Percentiles rank a stretch among this genome's conserved stretches.
Evolutionary conservation across 169 alveolate genomes (phyloP).

Genomic region (Plasmodium fragile): DNA sequence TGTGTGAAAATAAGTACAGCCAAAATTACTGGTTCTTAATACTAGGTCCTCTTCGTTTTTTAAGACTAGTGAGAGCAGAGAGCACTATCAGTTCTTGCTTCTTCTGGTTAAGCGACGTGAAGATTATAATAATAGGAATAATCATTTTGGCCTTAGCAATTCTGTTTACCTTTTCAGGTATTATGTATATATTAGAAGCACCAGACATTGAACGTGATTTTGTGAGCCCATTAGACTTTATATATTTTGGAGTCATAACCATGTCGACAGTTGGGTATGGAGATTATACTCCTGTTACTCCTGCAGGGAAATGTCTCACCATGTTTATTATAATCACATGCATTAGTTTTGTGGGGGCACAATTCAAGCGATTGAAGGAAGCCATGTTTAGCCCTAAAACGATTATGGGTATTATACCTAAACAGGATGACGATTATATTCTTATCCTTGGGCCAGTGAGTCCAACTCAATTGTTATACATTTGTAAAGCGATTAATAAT

Average conservation of each 20-base stretch:
- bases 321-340: constrained; percentile 81
- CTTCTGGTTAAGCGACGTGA: constrained; percentile 82
- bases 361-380: constrained; percentile 83
- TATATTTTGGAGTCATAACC: constrained; percentile 85
- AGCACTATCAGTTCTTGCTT: constrained; percentile 81
- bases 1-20: constrained; percentile 57
- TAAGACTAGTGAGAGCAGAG: constrained; percentile 84
- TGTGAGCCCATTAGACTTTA: constrained; percentile 82
- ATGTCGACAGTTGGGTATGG: constrained; percentile 89
- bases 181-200: constrained; percentile 85
- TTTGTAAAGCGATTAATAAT: constrained; percentile 79
- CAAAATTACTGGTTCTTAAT: constrained; percentile 76
- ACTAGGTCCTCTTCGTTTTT: constrained; percentile 83
- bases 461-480: constrained; percentile 80
- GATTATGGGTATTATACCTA: constrained; percentile 78
- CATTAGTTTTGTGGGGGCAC: constrained; percentile 84
- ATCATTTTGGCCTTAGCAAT: constrained; percentile 82
- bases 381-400: constrained; percentile 77
- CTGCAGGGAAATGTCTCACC: constrained; percentile 78
- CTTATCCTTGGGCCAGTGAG: constrained; percentile 85
- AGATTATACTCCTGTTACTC: constrained; percentile 83
- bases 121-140: constrained; percentile 84
- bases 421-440: constrained; percentile 79
- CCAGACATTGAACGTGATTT: constrained; percentile 78
- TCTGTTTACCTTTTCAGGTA: constrained; percentile 85